phyloP scores from a whole-genome alignment of 495 filamentous ascomycete genomes.

The Penicillium turbatum region DNA sequence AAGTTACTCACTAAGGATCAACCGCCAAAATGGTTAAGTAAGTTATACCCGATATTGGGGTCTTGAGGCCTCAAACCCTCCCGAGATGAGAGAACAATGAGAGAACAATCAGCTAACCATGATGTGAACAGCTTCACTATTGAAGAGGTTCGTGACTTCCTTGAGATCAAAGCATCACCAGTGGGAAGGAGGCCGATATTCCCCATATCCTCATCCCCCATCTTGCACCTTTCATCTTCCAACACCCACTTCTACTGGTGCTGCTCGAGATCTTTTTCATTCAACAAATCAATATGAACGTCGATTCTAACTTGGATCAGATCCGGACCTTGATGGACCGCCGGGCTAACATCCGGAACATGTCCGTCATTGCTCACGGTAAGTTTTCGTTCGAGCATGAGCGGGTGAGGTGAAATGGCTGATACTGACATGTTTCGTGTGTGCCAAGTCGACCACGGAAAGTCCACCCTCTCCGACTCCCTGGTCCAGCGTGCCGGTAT shows the following conservation, averaged over 20 bases:
- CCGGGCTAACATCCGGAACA: constrained; percentile 95
- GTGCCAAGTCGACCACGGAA: constrained; percentile 91
- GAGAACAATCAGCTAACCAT: constrained; percentile 20
- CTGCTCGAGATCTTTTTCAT: neutral
- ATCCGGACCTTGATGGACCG: constrained; percentile 97
- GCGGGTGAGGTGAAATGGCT: neutral
- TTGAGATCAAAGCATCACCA: neutral
- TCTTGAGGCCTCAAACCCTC: no score
- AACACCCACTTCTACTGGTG: neutral
- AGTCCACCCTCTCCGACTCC: constrained; percentile 98
- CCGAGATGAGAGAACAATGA: neutral
- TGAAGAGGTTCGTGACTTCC: constrained; percentile 65
- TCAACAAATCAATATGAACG: neutral
- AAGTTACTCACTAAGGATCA: constrained; percentile 48
- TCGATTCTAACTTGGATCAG: constrained; percentile 32
- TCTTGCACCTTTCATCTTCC: neutral
- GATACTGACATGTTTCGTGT: constrained; percentile 9
- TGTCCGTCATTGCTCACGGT: constrained; percentile 99
- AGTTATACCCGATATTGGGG: constrained; percentile 44
- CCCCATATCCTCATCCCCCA: neutral
- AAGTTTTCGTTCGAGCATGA: constrained; percentile 23
- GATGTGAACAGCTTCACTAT: constrained; percentile 81
- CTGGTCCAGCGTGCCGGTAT: constrained; percentile 99
- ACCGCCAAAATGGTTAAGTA: constrained; percentile 99
- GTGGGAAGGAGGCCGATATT: neutral